Conservation (phyloP, 75 land plant species). For the Pinus taeda region DNA sequence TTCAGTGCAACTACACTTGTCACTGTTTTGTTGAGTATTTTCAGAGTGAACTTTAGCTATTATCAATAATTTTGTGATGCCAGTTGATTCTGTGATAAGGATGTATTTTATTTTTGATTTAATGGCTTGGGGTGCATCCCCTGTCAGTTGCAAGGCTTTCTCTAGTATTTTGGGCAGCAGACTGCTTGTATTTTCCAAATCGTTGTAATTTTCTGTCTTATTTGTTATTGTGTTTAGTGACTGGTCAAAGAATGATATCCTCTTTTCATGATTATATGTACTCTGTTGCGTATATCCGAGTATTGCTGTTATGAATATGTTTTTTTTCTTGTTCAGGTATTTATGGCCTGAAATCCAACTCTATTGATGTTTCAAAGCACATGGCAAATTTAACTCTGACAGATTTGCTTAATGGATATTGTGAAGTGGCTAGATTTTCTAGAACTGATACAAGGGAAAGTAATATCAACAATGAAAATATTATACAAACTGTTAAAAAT, state of each 20-base stretch:
- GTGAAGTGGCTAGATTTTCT: neutral
- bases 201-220: neutral
- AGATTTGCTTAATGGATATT: constrained; percentile 5
- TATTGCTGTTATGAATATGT: neutral
- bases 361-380: constrained; percentile 4
- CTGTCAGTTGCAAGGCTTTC: neutral
- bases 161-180: neutral
- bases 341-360: neutral
- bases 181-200: neutral
- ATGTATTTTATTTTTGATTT: neutral
- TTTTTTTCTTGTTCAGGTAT: constrained; percentile 2
- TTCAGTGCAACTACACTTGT: neutral
- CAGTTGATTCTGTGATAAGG: neutral
- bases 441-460: constrained; percentile 1
- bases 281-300: neutral
- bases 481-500: neutral
- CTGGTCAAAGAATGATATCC: neutral
- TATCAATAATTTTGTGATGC: neutral
- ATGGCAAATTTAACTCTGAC: neutral
- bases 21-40: neutral
- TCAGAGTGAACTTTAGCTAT: neutral
- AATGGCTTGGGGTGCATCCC: neutral
- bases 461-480: neutral
- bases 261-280: neutral
- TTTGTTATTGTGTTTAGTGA: neutral